These are phyloP conservation scores for Xanthoconium separans DNA, from an alignment of 1,284 basidiomycete genomes.

Conservation along the genomic window DNA sequence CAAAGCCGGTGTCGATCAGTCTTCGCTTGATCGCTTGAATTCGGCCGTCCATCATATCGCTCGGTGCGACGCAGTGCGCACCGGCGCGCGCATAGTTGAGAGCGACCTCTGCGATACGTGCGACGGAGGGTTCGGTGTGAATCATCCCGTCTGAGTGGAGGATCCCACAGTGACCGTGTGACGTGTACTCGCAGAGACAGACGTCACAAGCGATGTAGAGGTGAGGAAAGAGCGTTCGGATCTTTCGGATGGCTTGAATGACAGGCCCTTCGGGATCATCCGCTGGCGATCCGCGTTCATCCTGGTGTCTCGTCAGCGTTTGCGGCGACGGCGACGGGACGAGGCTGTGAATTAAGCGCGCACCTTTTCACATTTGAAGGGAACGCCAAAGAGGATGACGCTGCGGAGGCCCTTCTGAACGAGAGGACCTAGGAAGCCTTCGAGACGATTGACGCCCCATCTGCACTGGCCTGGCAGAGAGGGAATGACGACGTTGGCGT, in stretches of 20 bases:
- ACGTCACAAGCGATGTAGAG: conserved; percentile 93
- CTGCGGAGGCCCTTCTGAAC: conserved; percentile 88
- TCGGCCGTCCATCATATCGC: conserved; percentile 99
- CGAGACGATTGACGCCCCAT: conserved; percentile 95
- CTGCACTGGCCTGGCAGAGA: conserved; percentile 84
- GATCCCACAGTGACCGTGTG: conserved; percentile 95
- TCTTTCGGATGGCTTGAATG: conserved; percentile 82
- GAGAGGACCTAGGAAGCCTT: conserved; percentile 83
- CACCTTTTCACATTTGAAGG: conserved; percentile 82
- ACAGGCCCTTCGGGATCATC: conserved; percentile 92
- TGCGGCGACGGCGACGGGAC: background rate
- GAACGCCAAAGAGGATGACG: conserved; percentile 97
- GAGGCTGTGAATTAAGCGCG: conserved; percentile 10
- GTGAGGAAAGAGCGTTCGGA: conserved; percentile 77
- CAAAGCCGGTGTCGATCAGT: conserved; percentile 80
- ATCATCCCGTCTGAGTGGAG: conserved; percentile 75
- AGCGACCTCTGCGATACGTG: conserved; percentile 89
- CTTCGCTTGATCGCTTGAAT: conserved; percentile 87
- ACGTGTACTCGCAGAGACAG: conserved; percentile 99
- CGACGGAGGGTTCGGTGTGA: conserved; percentile 73
- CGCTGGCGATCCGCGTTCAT: conserved; percentile 80
- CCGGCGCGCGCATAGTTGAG: conserved; percentile 92
- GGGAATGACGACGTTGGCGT: conserved; percentile 75
- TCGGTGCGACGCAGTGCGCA: conserved; percentile 97
- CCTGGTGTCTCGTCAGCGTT: conserved; percentile 47